Evolutionary conservation across 768 basidiomycete species (phyloP), one percentile per base, ranked within the genome.

Genomic region (Tricholoma flavovirens): DNA sequence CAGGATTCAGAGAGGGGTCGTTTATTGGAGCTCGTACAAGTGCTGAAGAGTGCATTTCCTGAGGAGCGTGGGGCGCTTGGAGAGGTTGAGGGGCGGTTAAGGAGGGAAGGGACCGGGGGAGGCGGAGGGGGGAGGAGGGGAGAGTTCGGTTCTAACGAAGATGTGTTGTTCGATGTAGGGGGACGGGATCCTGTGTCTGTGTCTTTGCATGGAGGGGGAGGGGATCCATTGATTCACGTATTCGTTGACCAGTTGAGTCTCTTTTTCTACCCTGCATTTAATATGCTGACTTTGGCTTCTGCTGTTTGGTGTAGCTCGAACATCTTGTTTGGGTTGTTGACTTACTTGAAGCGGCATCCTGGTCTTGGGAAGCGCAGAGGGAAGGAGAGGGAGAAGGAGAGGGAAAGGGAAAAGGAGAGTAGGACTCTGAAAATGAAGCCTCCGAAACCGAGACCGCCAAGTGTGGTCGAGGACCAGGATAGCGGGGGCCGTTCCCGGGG

Each of bases 321-420:
- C 66, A 93, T 94, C 59, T 80, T 93, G 46, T 85, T 94, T 58
- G 91, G 91, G 32, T 79, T 93, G 54, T 67, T 93, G n/a, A 81
- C 77, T 26, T 83, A 87, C 68, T 69, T 88, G 51, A 84, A 83
- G 66, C 82, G 78, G 54, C 75, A 81, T 59, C 71, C 75, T n/a
- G 33, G 54, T 12, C 26, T 26, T 7, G 38, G 32, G n/a, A 56
- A 30, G 15, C 24, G 24, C 24, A 26, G 24, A 26, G 24, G 5
- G 24, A 26, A 26, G 5, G 24, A 26, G 24, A 26, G 24, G 5
- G 55, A 14, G 21, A 51, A 3, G 8, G 48, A n/a, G n/a, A n/a
- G n/a, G 5, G 24, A 26, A 5, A 26, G 24, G 5, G 55, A 14
- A 14, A 51, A 3, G 8, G 48, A 38, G 9, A 38, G 32, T 19